Evolutionary conservation across 2,329 filamentous ascomycete species (phyloP), one percentile per base, ranked within the genome.

Genomic region (Didymella pinodella): DNA sequence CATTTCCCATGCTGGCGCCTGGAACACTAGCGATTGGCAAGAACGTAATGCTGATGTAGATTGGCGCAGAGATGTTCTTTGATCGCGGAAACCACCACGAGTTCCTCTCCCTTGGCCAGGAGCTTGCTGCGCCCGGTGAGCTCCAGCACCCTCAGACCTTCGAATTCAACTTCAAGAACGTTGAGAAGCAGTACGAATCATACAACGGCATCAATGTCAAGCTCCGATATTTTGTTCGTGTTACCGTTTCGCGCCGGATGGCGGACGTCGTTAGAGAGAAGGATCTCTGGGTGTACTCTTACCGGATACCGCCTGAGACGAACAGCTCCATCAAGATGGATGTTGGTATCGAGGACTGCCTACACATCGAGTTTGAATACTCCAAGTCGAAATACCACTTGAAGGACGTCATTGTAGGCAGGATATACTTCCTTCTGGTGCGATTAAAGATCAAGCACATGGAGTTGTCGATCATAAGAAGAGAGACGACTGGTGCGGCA

Each of bases 241-340:
- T 98, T 68, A 99, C 95, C 34, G 95, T 99, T 47, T 96, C 93
- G 50, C 88, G 95, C 73, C 88, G 95, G 77, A 98, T 99, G 93
- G 92, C 93, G 71, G 95, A 99, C 76, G 94, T 99, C 57, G 92
- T 98, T 72, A 90, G 96, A 70, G 96, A 99, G 81, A 99, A 99
- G 86, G 96, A 99, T 79, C 90, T 99, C 65, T 99, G 96, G 96
- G 96, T 99, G 55, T 99, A 99, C 84, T 95, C 90, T 64, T 99
- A 99, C 84, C 89, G 93, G 78, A 94, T 98, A 83, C 94, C 95
- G 20, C 95, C 95, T 18, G 95, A 99, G 86, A 96, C 93, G 79
- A 99, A 98, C 84, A 93, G 88, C 80, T 93, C 91, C 68, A 99
- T 99, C 84, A 99, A 99, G 86, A 99, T 99, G 95, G 95, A 99